Percentiles rank a stretch among this genome's conserved stretches.
These are phyloP conservation scores for Rhizopus arrhizus DNA, from an alignment of 371 early-diverging fungal species.

Conservation along the genomic window DNA sequence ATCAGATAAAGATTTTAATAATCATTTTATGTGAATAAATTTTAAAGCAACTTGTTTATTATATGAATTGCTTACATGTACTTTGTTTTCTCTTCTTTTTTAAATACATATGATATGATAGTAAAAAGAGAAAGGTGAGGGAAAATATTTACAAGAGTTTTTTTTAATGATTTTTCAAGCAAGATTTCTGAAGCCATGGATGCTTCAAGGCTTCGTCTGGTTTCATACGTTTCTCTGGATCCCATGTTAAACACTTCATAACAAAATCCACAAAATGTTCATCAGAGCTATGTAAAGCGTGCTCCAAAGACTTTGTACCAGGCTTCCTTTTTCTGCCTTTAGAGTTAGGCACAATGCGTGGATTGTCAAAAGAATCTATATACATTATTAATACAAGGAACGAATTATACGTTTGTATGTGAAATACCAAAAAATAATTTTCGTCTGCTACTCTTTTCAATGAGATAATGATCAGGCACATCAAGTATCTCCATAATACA, in stretches of 20 bases:
- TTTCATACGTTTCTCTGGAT: slow-evolving; percentile 81
- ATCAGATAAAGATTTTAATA: neutral
- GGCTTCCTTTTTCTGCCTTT: slow-evolving; percentile 87
- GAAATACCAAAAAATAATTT: slow-evolving; percentile 80
- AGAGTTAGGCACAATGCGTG: slow-evolving; percentile 74
- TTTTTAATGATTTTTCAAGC: slow-evolving; percentile 4
- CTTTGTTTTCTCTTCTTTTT: neutral
- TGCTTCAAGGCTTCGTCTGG: slow-evolving; percentile 80
- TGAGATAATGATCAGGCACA: slow-evolving; percentile 71
- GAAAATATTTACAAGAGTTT: neutral
- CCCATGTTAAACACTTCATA: slow-evolving; percentile 81
- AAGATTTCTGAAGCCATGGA: slow-evolving; percentile 52
- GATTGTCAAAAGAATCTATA: slow-evolving; percentile 65
- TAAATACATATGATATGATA: neutral
- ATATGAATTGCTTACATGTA: too few relatives aligned
- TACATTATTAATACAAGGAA: slow-evolving; percentile 10
- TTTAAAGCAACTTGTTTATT: too few relatives aligned
- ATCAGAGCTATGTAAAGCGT: slow-evolving; percentile 71
- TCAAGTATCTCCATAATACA: slow-evolving; percentile 93
- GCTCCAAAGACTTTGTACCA: slow-evolving; percentile 69
- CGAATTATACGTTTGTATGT: slow-evolving; percentile 37
- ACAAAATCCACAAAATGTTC: slow-evolving; percentile 82
- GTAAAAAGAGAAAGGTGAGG: neutral
- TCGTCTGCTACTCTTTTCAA: slow-evolving; percentile 73
- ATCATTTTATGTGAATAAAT: neutral